Base-by-base conservation (phyloP, 495 filamentous ascomycete genomes). In the Apiosordaria backusii region DNA sequence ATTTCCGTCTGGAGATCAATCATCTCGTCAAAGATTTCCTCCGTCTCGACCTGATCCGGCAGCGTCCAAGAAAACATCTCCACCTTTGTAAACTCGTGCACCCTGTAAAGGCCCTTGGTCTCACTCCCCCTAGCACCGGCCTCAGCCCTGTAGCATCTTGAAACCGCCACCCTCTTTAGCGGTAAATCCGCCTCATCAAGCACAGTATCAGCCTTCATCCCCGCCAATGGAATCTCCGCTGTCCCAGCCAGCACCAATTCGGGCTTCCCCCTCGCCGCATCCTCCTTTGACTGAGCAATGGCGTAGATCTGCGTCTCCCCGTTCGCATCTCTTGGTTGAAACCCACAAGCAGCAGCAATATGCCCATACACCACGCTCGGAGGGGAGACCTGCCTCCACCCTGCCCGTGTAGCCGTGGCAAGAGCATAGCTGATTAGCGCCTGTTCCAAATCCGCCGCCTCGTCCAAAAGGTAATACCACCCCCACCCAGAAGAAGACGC, bases 81-180 rank as follows among this genome's bases (percentile, higher is more conserved):
- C 1, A 98, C 94, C 73, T 99, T 99, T 50, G 92, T 96, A 79
- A 99, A 99, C 75, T 99, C 95, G 80, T 98, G 95, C n/a, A 99
- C 95, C 15, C 95, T 89, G 79, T 98, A 99, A 6, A 99, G 83
- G 9, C 95, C 95, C 78, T 97, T 97, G 7, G 91, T 96, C 52
- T 96, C 92, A 23, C 86, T 87, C 35, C 95, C 95, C 21, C 95
- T 83, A 4, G 91, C 89, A 21, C 95, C 95, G 1, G 95, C 96
- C 77, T 99, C 95, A 18, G 95, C 95, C 57, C 95, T 88, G 74
- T 96, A 99, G 78, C 92, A 95, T 4, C 95, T 84, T 54, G 91
- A 96, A 1, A 89, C 86, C 6, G 90, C 95, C 4, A 95, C 92
- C 4, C 89, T 77, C 72, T 92, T 94, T 21, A 92, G 64, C 0